phyloP scores from a whole-genome alignment of 2,329 filamentous ascomycete species.

The Fusarium verticillioides region DNA sequence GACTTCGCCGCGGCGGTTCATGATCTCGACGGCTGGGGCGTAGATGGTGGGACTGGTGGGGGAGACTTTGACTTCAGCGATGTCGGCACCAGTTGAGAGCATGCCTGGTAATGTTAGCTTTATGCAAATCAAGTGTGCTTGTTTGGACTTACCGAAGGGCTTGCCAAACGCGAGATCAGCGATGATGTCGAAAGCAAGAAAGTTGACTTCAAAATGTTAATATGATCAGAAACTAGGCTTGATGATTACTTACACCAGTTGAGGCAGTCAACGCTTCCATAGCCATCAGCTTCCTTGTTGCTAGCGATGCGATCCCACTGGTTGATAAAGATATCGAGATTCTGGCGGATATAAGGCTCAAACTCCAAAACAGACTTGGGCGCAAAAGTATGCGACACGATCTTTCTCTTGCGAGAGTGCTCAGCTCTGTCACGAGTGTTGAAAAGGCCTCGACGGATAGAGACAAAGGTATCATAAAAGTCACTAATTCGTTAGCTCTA shows the following conservation, averaged over 20 bases:
- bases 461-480: conserved; percentile 93
- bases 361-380: conserved; percentile 84
- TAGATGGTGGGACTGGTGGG: conserved; percentile 72
- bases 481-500: conserved; percentile 60
- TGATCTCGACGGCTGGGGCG: conserved; percentile 85
- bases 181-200: conserved; percentile 64
- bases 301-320: conserved; percentile 75
- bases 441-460: conserved; percentile 86
- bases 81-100: conserved; percentile 79
- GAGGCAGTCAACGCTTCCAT: conserved; percentile 75
- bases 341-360: conserved; percentile 87
- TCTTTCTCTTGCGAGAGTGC: conserved; percentile 89
- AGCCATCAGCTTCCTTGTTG: conserved; percentile 66
- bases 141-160: conserved; percentile 51
- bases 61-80: conserved; percentile 75
- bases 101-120: conserved; percentile 58
- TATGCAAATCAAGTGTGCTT: rapidly evolving
- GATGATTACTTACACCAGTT: conserved; percentile 67
- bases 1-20: conserved; percentile 89
- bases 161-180: conserved; percentile 63
- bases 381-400: conserved; percentile 89
- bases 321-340: conserved; percentile 78
- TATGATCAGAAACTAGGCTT: too few species aligned
- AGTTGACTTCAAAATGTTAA: conserved; percentile 50
- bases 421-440: conserved; percentile 86